Evolutionary conservation across 331 rosid genomes (phyloP), one percentile per base, ranked within the genome.

Genomic region (Pyrus hybrid): DNA sequence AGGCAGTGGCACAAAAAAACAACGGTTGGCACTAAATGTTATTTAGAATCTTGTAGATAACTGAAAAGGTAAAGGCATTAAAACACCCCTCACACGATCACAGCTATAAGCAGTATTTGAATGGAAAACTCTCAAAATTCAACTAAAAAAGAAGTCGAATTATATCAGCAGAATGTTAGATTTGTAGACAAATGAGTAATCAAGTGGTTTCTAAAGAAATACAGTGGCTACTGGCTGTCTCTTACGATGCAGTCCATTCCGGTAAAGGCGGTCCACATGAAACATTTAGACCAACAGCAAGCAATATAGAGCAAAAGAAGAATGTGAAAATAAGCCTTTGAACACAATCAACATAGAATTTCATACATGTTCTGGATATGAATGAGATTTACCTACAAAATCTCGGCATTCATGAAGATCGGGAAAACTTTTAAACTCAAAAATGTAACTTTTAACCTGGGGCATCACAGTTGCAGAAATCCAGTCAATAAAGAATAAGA

Each of bases 381-480:
- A 70, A 3, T 77, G 67, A 57, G 73, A 78, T 86, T 90, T 82
- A 94, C 99, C 96, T 22, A 90, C 88, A 66, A 90, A 78, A 69
- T 94, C 97, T 57, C 99, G 91, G 82, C 96, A 90, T 43, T 63
- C 83, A 75, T 92, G 91, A 68, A 94, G 95, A 90, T 94, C 97
- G 2, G 90, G 22, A 83, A 80, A 94, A 73, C 78, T 86, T 78
- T 88, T 89, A 64, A 92, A 89, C 89, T 94, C 97, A 61, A 94
- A 94, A 74, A 94, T 92, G 85, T 86, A 87, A 83, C 92, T 88
- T 57, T 80, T 84, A 65, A 90, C 99, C 99, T 91, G 89, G 9
- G 74, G 79, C 74, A 83, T 77, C 73, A 81, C 63, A 74, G 12
- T 58, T 67, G 33, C 33, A 43, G 61, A 30, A 32, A 77, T 62